phyloP scores from a whole-genome alignment of 768 basidiomycete genomes.

The Phaeotremella skinneri region DNA sequence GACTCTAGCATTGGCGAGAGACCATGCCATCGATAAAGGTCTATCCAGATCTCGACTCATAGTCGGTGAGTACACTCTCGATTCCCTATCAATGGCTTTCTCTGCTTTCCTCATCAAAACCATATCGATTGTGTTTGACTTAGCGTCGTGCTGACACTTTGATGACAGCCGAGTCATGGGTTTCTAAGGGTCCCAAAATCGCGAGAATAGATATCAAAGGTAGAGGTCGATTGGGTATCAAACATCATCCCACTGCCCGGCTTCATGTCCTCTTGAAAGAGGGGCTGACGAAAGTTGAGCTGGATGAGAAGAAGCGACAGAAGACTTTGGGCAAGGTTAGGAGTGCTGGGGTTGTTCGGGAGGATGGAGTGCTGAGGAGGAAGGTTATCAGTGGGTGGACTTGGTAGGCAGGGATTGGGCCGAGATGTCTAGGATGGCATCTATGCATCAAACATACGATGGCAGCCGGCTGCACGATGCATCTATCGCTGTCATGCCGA shows the following conservation, averaged over 20 bases:
- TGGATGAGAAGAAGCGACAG: slow-evolving; percentile 62
- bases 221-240: slow-evolving; percentile 74
- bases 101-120: background rate
- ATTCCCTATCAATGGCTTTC: background rate
- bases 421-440: background rate
- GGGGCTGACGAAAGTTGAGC: slow-evolving; percentile 70
- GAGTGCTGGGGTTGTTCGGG: slow-evolving; percentile 73
- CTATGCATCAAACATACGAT: too few relatives aligned
- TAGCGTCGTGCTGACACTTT: background rate
- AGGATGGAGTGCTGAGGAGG: slow-evolving; percentile 57
- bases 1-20: slow-evolving; percentile 80
- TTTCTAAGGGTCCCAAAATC: slow-evolving; percentile 72
- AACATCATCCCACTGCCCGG: slow-evolving; percentile 70
- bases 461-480: too few relatives aligned
- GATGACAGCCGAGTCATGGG: slow-evolving; percentile 82
- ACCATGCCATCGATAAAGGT: slow-evolving; percentile 80
- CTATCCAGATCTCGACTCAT: slow-evolving; percentile 70
- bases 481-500: too few relatives aligned
- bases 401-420: slow-evolving; percentile 29
- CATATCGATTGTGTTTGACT: background rate
- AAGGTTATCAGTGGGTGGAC: slow-evolving; percentile 47
- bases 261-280: slow-evolving; percentile 74
- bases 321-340: slow-evolving; percentile 73
- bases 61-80: slow-evolving; percentile 63
- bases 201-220: slow-evolving; percentile 78